Evolutionary conservation across 2,329 filamentous ascomycete genomes (phyloP).

Genomic region (Cladophialophora psammophila): DNA sequence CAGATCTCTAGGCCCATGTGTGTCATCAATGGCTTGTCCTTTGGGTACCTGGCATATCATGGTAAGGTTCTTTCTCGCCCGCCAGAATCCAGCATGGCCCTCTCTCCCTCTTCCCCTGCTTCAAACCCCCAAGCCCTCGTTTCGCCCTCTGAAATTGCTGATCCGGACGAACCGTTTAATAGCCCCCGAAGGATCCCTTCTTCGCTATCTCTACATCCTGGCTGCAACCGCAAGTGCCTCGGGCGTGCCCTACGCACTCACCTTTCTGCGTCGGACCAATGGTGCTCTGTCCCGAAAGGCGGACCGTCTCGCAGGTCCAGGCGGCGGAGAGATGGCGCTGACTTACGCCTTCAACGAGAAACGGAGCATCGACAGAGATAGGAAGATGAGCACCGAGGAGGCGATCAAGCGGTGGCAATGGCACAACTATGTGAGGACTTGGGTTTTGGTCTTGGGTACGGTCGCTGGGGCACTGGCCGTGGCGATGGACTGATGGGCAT

Average conservation of each 20-base stretch:
- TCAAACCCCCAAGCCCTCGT: background rate
- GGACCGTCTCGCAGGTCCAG: conserved; percentile 24
- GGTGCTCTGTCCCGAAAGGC: conserved; percentile 31
- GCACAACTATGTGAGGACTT: conserved; percentile 32
- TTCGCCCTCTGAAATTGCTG: background rate
- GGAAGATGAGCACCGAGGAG: conserved; percentile 18
- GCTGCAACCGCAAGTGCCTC: conserved; percentile 30
- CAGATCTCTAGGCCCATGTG: conserved; percentile 34
- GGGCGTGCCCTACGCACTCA: conserved; percentile 36
- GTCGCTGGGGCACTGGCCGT: conserved; percentile 27
- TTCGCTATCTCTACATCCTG: conserved; percentile 28
- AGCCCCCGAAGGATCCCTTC: conserved; percentile 15
- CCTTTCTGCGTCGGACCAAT: conserved; percentile 33
- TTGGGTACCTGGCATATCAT: conserved; percentile 32
- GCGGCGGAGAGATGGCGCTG: conserved; percentile 21
- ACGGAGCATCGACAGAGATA: conserved; percentile 28
- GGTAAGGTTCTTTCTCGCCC: conserved; percentile 1
- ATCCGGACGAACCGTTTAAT: background rate
- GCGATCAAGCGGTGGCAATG: conserved; percentile 31
- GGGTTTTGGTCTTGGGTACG: conserved; percentile 28
- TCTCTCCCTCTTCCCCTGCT: background rate
- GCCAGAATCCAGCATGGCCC: background rate
- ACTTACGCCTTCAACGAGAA: conserved; percentile 34
- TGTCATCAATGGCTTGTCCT: conserved; percentile 28
- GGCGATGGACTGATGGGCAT: conserved; percentile 18